Percentiles rank a stretch among this genome's conserved stretches.
phyloP scores from a whole-genome alignment of 2,329 filamentous ascomycete genomes.

The Microdochium paspali region DNA sequence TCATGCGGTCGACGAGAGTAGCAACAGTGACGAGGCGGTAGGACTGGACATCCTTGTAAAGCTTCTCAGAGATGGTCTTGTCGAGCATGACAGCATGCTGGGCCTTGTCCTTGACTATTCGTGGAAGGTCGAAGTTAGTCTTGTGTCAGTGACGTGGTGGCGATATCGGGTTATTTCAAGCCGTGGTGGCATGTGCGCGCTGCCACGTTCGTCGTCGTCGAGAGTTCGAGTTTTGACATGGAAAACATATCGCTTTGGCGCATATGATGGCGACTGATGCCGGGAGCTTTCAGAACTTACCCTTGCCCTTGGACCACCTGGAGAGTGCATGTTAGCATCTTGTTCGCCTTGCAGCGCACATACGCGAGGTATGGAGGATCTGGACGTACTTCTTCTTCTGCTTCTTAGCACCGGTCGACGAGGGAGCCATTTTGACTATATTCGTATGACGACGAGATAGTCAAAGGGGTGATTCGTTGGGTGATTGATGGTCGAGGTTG shows the following conservation, averaged over 20 bases:
- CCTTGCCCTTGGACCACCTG: slow-evolving; percentile 51
- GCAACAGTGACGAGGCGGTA: slow-evolving; percentile 99
- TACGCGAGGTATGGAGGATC: not conserved
- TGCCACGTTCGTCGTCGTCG: too few species aligned
- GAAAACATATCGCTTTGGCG: too few species aligned
- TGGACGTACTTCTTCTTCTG: slow-evolving; percentile 60
- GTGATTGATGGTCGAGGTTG: not conserved
- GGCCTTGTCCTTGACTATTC: slow-evolving; percentile 96
- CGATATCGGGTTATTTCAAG: not conserved
- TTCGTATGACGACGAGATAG: not conserved
- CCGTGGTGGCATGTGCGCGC: not conserved
- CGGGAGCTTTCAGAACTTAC: slow-evolving; percentile 45
- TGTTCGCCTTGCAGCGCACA: not conserved
- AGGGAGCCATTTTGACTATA: slow-evolving; percentile 35
- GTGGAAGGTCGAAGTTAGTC: not conserved
- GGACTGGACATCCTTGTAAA: slow-evolving; percentile 99
- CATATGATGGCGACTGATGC: too few species aligned
- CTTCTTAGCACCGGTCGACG: slow-evolving; percentile 61
- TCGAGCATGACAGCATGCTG: slow-evolving; percentile 98
- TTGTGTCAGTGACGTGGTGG: not conserved
- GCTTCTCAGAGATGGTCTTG: slow-evolving; percentile 94
- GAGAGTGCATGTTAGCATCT: not conserved
- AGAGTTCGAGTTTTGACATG: not conserved
- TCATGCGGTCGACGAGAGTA: slow-evolving; percentile 97
- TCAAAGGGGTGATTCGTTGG: not conserved